Conservation (phyloP, 768 basidiomycete species). For the Mycena galopus region DNA sequence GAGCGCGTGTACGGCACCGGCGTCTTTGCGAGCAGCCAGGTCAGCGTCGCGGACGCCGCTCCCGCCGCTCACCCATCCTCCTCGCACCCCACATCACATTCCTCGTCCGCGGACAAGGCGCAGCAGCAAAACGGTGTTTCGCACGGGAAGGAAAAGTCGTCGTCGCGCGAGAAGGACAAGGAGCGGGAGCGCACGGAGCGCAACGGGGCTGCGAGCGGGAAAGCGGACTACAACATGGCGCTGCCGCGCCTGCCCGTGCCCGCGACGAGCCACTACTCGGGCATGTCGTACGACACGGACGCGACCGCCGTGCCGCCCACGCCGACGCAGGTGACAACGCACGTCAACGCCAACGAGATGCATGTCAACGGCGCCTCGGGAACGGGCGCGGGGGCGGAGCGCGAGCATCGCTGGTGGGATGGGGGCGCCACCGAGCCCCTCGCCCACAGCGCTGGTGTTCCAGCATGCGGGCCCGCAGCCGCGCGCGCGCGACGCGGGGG, state of each 20-base stretch:
- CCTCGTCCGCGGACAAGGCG: too few relatives aligned
- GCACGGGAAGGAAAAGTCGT: neutral
- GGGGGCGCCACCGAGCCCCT: conserved; percentile 53
- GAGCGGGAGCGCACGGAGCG: too few relatives aligned
- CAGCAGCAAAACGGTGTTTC: neutral
- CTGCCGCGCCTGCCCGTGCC: conserved; percentile 45
- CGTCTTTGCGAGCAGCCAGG: conserved; percentile 92
- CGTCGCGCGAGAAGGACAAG: conserved; percentile 8
- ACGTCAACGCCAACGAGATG: neutral
- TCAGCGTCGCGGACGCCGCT: conserved; percentile 63
- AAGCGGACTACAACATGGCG: conserved; percentile 86
- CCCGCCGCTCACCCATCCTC: neutral
- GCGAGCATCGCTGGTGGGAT: neutral
- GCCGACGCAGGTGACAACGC: neutral
- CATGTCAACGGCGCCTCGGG: conserved; percentile 24
- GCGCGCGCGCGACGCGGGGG: conserved; percentile 74
- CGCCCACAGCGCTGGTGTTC: conserved; percentile 73
- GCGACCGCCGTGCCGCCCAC: conserved; percentile 36
- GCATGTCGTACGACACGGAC: conserved; percentile 80
- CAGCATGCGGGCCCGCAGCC: conserved; percentile 71
- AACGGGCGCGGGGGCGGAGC: neutral
- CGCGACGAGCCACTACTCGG: conserved; percentile 76
- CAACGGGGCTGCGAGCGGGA: conserved; percentile 48
- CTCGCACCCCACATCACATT: too few relatives aligned
- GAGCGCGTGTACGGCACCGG: conserved; percentile 95